These are phyloP conservation scores for Simplicillium sp. DNA, from an alignment of 2,329 filamentous ascomycete species.

Conservation along the genomic window DNA sequence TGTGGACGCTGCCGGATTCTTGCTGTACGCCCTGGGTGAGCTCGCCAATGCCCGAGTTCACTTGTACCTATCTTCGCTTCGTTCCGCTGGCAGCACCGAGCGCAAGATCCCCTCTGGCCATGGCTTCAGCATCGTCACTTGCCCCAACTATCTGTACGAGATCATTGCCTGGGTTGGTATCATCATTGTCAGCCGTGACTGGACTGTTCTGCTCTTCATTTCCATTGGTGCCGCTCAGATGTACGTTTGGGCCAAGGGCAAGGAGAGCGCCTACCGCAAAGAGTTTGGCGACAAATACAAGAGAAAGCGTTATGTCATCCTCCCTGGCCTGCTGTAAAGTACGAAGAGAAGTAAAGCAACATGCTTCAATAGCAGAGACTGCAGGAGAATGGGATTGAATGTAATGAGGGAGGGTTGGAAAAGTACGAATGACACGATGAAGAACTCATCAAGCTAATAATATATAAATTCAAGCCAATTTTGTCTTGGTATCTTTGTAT, in stretches of 20 bases:
- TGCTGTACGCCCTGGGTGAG: conserved; percentile 70
- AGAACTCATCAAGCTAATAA: no score
- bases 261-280: conserved; percentile 81
- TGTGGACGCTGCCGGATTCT: conserved; percentile 59
- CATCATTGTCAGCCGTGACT: conserved; percentile 68
- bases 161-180: conserved; percentile 78
- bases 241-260: conserved; percentile 80
- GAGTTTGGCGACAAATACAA: conserved; percentile 92
- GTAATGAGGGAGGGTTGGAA: background rate
- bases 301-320: conserved; percentile 79
- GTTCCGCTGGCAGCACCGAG: conserved; percentile 71
- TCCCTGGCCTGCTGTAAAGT: conserved; percentile 64
- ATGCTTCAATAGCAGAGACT: background rate
- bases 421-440: no score
- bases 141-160: conserved; percentile 97
- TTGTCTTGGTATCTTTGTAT: background rate
- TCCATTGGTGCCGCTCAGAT: conserved; percentile 67
- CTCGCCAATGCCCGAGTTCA: conserved; percentile 73
- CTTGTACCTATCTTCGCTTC: conserved; percentile 65
- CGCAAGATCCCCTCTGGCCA: conserved; percentile 80
- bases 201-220: conserved; percentile 70
- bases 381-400: background rate
- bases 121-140: conserved; percentile 80
- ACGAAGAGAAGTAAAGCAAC: background rate
- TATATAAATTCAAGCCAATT: no score